Base-by-base conservation (phyloP, 208 protist species). In the Novymonas esmeraldas region DNA sequence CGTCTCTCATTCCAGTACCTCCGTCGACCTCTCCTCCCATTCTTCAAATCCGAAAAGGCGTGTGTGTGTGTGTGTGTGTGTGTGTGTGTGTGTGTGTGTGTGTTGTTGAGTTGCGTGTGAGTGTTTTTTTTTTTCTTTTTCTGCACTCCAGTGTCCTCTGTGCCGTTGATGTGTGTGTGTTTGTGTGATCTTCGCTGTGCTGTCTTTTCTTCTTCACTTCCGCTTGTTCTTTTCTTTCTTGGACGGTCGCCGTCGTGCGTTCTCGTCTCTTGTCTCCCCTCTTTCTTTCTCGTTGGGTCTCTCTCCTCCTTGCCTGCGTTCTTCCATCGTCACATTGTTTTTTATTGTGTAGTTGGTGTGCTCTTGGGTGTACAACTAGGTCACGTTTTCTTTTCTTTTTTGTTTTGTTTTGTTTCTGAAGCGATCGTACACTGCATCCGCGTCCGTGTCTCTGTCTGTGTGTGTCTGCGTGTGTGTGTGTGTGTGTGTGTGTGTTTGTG, bases 211-310 rank as follows among this genome's bases (percentile, higher is more conserved):
- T 20, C 10, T 46, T 29, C 54, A 0, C 20, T 2, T 42, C 11
- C n/a, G 7, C 36, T 5, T 11, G n/a, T n/a, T 64, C 10, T 59
- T 54, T 64, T 60, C 42, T 61, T 59, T 64, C 34, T 58, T 22
- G 14, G 14, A 58, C 2, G 6, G 34, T 14, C 34, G 16, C 34
- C 9, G 11, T 34, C 28, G 2, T 28, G 18, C 3, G 3, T 11
- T 5, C 29, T 28, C 13, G 2, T 14, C 26, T 55, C 16, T 55
- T 55, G 50, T 20, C 26, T 31, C 50, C 50, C n/a, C 26, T 28
- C 22, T 28, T 24, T 28, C 29, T 55, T 20, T 16, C 50, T 34
- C 29, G 4, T 6, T 31, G n/a, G 7, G 26, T 55, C 50, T 28
- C 50, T 24, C 50, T 6, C 6, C 2, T 16, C 50, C 50, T 9